Evolutionary conservation across 495 filamentous ascomycete genomes (phyloP).

Genomic region (Cairneyella variabilis): DNA sequence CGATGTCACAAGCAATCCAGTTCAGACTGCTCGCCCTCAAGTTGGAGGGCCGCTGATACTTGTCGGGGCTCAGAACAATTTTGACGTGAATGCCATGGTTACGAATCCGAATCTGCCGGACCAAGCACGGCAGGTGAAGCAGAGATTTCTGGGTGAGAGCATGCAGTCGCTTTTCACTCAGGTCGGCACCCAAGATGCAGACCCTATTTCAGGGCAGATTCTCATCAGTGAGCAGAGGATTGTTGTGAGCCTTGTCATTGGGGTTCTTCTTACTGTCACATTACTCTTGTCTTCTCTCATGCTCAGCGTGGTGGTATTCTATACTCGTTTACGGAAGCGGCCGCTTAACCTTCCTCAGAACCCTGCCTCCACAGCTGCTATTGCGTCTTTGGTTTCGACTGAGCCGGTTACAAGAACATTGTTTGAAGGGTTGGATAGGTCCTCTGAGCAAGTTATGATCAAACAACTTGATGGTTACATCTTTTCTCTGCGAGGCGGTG

Average conservation of each 20-base stretch:
- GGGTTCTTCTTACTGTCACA: slow-evolving; percentile 16
- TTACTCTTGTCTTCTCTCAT: slow-evolving; percentile 13
- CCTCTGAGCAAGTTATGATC: not conserved
- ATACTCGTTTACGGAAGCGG: slow-evolving; percentile 15
- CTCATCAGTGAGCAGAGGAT: slow-evolving; percentile 9
- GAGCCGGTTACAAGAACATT: slow-evolving; percentile 14
- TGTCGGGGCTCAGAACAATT: slow-evolving; percentile 25
- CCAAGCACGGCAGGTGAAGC: slow-evolving; percentile 29
- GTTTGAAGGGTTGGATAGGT: slow-evolving; percentile 7
- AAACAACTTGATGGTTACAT: slow-evolving; percentile 1
- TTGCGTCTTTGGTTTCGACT: slow-evolving; percentile 17
- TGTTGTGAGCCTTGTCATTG: slow-evolving; percentile 21
- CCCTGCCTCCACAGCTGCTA: slow-evolving; percentile 18
- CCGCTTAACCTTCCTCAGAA: slow-evolving; percentile 23
- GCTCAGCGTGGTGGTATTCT: slow-evolving; percentile 9
- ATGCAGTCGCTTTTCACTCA: slow-evolving; percentile 26
- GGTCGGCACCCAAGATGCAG: not conserved
- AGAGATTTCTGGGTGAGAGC: slow-evolving; percentile 35
- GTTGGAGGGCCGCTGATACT: slow-evolving; percentile 25
- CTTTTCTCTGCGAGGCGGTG: not conserved
- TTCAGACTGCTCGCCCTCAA: slow-evolving; percentile 12
- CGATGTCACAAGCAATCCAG: not conserved
- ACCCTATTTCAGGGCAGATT: not conserved
- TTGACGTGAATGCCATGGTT: slow-evolving; percentile 22
- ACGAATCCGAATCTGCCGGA: slow-evolving; percentile 12